Base-by-base conservation (phyloP, 2,329 filamentous ascomycete species). In the Xylaria sp. region DNA sequence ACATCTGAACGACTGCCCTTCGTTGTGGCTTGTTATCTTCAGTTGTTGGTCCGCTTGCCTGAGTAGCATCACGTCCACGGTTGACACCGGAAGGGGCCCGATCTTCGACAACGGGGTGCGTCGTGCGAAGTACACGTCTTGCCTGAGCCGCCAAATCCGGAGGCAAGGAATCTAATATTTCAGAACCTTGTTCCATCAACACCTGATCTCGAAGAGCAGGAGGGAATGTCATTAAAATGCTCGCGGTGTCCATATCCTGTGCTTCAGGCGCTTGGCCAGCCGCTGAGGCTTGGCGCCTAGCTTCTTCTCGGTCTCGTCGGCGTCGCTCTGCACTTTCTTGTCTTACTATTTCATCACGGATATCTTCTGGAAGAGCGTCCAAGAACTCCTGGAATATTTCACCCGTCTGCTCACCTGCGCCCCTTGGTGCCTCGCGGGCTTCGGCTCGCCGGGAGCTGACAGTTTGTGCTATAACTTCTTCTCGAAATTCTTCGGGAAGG, bases 401-500 rank as follows among this genome's bases (percentile, higher is more conserved):
- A n/a, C 52, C 52, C 3, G 89, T 91, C 39, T 92, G 89, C 74
- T 94, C 90, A 67, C 94, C 92, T 20, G 89, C 87, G 30, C 87
- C 86, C 63, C 86, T 87, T 25, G 88, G 89, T 78, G 89, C 81
- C 83, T 91, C 79, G 77, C 91, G 80, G 48, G 93, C 93, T 78
- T 96, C 89, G 8, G 91, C 91, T 70, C 95, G 90, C 72, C 95
- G 89, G 72, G 93, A 90, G 60, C 92, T 93, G 70, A 97, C 88
- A 67, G 97, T 94, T 70, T 94, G 90, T 78, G 97, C 93, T 72
- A 99, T 93, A 57, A 99, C 96, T 78, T 99, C 96, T 79, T 98
- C 95, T 53, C 96, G 88, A 77, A 98, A 90, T 69, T 99, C 97
- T 74, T 99, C 96, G 0, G 96, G 96, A n/a, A 99, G 83, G n/a